phyloP scores from a whole-genome alignment of 352 stramenopile genomes.

The Pythium sukuiense region DNA sequence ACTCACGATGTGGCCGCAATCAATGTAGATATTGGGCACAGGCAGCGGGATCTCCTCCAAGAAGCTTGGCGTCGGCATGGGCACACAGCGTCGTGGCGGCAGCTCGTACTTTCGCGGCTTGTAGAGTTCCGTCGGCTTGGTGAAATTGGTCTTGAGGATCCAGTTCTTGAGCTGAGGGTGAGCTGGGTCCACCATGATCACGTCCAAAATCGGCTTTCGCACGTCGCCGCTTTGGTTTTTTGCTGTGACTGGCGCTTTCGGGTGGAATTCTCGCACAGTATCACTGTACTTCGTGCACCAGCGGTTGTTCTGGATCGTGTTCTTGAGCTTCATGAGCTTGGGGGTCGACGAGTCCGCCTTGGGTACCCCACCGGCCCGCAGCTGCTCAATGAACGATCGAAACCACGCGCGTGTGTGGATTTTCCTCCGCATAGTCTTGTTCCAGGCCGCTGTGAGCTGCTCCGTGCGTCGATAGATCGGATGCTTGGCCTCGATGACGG shows the following conservation, averaged over 20 bases:
- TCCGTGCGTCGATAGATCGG: constrained; percentile 88
- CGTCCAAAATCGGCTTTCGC: constrained; percentile 30
- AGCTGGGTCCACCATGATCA: constrained; percentile 68
- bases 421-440: constrained; percentile 87
- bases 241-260: constrained; percentile 74
- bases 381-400: constrained; percentile 86
- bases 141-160: constrained; percentile 67
- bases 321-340: constrained; percentile 82
- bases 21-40: constrained; percentile 68
- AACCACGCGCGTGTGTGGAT: constrained; percentile 88
- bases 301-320: constrained; percentile 71
- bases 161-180: constrained; percentile 53
- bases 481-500: constrained; percentile 87
- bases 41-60: constrained; percentile 71
- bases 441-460: constrained; percentile 57
- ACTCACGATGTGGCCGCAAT: constrained; percentile 55
- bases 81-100: constrained; percentile 76
- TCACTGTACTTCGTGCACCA: constrained; percentile 72
- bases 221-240: constrained; percentile 58
- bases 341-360: constrained; percentile 41
- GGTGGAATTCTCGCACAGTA: constrained; percentile 60
- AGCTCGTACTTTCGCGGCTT: constrained; percentile 83
- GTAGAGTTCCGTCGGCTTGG: constrained; percentile 74
- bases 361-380: constrained; percentile 62
- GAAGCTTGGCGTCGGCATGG: constrained; percentile 80